Percentiles rank a stretch among this genome's conserved stretches.
Conservation (phyloP, 108 stramenopile species). For the Nitzschia sp. region DNA sequence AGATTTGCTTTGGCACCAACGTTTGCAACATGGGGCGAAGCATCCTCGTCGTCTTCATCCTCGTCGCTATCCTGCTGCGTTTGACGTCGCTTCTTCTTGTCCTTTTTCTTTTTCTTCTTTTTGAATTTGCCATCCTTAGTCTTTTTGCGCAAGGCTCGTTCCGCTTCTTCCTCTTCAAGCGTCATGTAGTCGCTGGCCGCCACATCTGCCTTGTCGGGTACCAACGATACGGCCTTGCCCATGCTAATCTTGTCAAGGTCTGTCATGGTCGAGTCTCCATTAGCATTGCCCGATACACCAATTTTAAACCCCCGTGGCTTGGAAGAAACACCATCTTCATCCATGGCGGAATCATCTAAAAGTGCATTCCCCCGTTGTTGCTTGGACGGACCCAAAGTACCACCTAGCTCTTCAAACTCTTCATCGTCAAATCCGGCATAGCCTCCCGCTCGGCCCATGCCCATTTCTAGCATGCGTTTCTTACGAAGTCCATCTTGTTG, state of each 20-base stretch:
- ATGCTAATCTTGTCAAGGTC: constrained; percentile 45
- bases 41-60: constrained; percentile 35
- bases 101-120: constrained; percentile 64
- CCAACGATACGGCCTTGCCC: constrained; percentile 70
- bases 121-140: constrained; percentile 46
- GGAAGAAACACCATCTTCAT: background rate
- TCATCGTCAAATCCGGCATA: constrained; percentile 93
- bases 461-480: constrained; percentile 76
- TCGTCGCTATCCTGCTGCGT: constrained; percentile 45
- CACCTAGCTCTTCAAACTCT: constrained; percentile 89
- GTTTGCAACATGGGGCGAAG: background rate
- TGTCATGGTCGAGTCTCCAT: constrained; percentile 26
- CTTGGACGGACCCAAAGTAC: constrained; percentile 43
- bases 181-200: constrained; percentile 86
- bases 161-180: constrained; percentile 63
- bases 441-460: constrained; percentile 83
- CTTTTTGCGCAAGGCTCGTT: constrained; percentile 31
- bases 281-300: constrained; percentile 26
- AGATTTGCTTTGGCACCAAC: constrained; percentile 12
- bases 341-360: constrained; percentile 5
- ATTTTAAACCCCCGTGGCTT: constrained; percentile 60
- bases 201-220: constrained; percentile 46
- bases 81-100: constrained; percentile 56
- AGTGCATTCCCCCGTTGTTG: constrained; percentile 21
- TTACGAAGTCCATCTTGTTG: constrained; percentile 53